Conservation (phyloP, 2,329 filamentous ascomycete species). For the Drechslerella stenobrocha region DNA sequence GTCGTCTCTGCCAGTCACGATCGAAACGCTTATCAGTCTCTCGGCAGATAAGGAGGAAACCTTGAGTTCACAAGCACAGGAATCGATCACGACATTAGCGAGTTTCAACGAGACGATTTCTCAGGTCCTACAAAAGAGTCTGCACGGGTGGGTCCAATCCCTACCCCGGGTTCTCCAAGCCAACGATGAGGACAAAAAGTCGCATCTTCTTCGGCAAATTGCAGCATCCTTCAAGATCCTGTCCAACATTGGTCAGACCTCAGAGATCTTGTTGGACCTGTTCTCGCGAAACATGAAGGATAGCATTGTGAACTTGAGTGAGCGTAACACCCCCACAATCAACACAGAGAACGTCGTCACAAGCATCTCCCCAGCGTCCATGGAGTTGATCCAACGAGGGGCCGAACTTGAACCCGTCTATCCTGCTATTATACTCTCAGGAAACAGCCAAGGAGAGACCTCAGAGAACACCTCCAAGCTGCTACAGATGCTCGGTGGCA, state of each 20-base stretch:
- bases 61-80: slow-evolving; percentile 49
- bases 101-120: slow-evolving; percentile 51
- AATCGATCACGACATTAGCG: slow-evolving; percentile 47
- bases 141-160: slow-evolving; percentile 70
- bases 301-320: slow-evolving; percentile 63
- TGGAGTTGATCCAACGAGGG: slow-evolving; percentile 35
- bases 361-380: slow-evolving; percentile 33
- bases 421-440: slow-evolving; percentile 59
- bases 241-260: slow-evolving; percentile 66
- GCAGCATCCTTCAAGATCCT: slow-evolving; percentile 71
- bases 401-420: slow-evolving; percentile 11
- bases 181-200: slow-evolving; percentile 77
- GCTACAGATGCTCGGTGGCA: slow-evolving; percentile 61
- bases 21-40: slow-evolving; percentile 79
- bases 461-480: slow-evolving; percentile 64
- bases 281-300: slow-evolving; percentile 73
- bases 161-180: slow-evolving; percentile 81
- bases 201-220: slow-evolving; percentile 73
- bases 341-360: slow-evolving; percentile 25
- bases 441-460: slow-evolving; percentile 69
- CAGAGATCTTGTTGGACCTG: slow-evolving; percentile 68
- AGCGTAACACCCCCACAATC: slow-evolving; percentile 40
- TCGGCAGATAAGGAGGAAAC: slow-evolving; percentile 60
- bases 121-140: slow-evolving; percentile 51
- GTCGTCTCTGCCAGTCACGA: slow-evolving; percentile 70